Conservation (phyloP, 2,329 filamentous ascomycete genomes). For the Ilyonectria mors-panacis region DNA sequence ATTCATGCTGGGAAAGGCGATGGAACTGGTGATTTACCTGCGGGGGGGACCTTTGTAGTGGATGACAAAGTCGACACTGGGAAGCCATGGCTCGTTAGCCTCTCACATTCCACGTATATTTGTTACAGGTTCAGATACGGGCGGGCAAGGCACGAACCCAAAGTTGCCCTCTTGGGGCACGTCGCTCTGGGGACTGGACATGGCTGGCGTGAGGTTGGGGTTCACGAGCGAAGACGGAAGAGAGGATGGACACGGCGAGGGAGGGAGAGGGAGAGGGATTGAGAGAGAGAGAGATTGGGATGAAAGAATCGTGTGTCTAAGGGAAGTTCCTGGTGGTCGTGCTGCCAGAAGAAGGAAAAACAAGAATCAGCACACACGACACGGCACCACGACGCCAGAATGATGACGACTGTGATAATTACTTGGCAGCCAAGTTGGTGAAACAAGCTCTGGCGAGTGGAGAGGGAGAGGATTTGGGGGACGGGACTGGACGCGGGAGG, state of each 20-base stretch:
- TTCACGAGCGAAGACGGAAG: conserved; percentile 22
- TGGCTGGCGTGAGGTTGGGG: conserved; percentile 37
- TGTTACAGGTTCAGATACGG: not conserved
- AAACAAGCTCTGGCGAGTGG: conserved; percentile 44
- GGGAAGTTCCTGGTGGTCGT: not conserved
- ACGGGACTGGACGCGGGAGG: conserved; percentile 26
- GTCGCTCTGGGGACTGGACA: conserved; percentile 53
- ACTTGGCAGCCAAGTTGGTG: conserved; percentile 30
- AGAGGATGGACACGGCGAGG: conserved; percentile 4
- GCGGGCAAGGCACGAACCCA: conserved; percentile 51
- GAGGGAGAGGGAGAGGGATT: conserved; percentile 3
- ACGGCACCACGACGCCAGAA: conserved; percentile 32
- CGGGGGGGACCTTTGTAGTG: conserved; percentile 80
- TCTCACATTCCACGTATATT: not conserved
- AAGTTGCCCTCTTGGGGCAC: conserved; percentile 56
- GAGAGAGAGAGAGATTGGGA: not conserved
- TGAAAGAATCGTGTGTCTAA: not conserved
- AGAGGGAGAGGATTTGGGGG: conserved; percentile 12
- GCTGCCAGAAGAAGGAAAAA: conserved; percentile 20
- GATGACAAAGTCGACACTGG: conserved; percentile 89
- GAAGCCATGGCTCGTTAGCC: conserved; percentile 30
- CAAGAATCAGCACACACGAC: conserved; percentile 28
- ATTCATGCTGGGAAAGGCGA: not conserved
- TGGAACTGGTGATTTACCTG: conserved; percentile 64
- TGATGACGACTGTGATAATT: conserved; percentile 18